Conservation (phyloP, 2,329 filamentous ascomycete genomes). For the Lecanicillium sp. region DNA sequence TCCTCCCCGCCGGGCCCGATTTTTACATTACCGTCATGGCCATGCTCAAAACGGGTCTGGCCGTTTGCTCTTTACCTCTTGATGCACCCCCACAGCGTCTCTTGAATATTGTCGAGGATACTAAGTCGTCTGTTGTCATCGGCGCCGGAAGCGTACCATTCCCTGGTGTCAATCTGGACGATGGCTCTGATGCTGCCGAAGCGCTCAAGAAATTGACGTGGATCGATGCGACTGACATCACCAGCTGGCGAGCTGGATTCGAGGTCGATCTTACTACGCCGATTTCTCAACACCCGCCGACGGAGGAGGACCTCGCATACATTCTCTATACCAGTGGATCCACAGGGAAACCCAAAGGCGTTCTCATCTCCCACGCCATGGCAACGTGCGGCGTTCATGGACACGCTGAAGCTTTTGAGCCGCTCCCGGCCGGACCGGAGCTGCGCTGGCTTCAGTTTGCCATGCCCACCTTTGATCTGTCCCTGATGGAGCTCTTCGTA, state of each 20-base stretch:
- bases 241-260: slow-evolving; percentile 12
- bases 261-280: slow-evolving; percentile 4
- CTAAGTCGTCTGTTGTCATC: slow-evolving; percentile 14
- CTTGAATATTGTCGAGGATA: slow-evolving; percentile 9
- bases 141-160: slow-evolving; percentile 19
- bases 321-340: slow-evolving; percentile 42
- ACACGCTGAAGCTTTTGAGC: slow-evolving; percentile 9
- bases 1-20: slow-evolving; percentile 13
- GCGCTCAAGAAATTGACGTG: slow-evolving; percentile 10
- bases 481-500: slow-evolving; percentile 13
- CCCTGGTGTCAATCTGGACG: slow-evolving; percentile 21
- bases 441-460: slow-evolving; percentile 13
- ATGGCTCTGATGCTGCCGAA: slow-evolving; percentile 6
- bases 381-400: slow-evolving; percentile 11
- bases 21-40: slow-evolving; percentile 16
- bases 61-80: slow-evolving; percentile 10
- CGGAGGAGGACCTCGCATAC: slow-evolving; percentile 27
- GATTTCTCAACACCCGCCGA: background rate
- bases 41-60: slow-evolving; percentile 13
- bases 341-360: slow-evolving; percentile 44
- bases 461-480: slow-evolving; percentile 14
- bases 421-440: slow-evolving; percentile 7
- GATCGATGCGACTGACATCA: slow-evolving; percentile 7
- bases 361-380: slow-evolving; percentile 70
- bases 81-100: slow-evolving; percentile 12